Conservation (phyloP, 2,329 filamentous ascomycete species). For the Ophiostoma perfectum region DNA sequence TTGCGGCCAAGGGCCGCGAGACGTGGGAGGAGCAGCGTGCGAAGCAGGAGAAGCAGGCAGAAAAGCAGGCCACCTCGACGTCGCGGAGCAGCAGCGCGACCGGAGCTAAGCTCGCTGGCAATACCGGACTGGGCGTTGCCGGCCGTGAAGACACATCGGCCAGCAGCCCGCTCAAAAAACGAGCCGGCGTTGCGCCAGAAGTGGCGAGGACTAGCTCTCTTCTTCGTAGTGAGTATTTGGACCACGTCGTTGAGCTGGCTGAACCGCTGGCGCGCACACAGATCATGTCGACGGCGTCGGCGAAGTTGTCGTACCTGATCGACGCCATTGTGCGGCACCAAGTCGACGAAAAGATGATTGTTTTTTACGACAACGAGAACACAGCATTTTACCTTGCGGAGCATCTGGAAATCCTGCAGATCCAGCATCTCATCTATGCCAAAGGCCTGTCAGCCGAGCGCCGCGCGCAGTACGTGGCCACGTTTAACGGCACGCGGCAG, state of each 20-base stretch:
- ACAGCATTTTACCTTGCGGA: conserved; percentile 80
- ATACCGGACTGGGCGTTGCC: neutral
- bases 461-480: conserved; percentile 68
- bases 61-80: neutral
- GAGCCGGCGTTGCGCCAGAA: conserved; percentile 1
- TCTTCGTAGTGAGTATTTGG: too few species aligned
- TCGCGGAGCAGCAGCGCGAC: neutral
- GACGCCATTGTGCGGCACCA: conserved; percentile 66
- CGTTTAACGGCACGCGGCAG: conserved; percentile 59
- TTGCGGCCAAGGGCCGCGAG: conserved; percentile 34
- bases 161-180: neutral
- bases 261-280: conserved; percentile 52
- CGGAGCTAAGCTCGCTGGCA: neutral
- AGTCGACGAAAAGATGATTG: conserved; percentile 72
- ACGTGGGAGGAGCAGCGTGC: conserved; percentile 20
- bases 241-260: conserved; percentile 29
- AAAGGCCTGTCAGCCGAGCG: conserved; percentile 55
- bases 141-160: neutral
- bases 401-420: conserved; percentile 65
- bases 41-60: conserved; percentile 13
- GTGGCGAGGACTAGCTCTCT: neutral
- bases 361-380: conserved; percentile 90
- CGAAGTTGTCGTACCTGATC: conserved; percentile 81
- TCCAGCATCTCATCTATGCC: conserved; percentile 62
- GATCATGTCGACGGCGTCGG: conserved; percentile 74